phyloP scores from a whole-genome alignment of 306 rosid genomes.

The Rubus parviflorus region DNA sequence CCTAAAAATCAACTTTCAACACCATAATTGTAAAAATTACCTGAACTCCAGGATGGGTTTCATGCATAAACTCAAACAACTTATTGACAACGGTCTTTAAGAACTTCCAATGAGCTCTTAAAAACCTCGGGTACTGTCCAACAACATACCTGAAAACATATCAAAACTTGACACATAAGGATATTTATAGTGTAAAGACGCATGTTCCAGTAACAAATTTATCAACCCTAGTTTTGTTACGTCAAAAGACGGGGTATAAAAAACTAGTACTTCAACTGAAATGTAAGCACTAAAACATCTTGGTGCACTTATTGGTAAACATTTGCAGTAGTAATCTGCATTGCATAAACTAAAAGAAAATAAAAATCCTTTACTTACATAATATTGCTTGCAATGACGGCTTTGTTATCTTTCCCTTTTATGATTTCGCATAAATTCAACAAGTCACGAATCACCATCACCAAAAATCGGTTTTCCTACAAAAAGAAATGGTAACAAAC shows the following conservation, averaged over 20 bases:
- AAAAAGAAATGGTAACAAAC: slow-evolving; percentile 29
- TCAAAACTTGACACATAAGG: neutral
- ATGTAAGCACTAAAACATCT: neutral
- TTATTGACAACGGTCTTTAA: slow-evolving; percentile 92
- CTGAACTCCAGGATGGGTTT: slow-evolving; percentile 99
- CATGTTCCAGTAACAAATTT: neutral
- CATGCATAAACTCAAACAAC: slow-evolving; percentile 98
- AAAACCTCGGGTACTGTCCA: slow-evolving; percentile 94
- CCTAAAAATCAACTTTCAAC: neutral
- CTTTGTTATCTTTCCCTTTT: slow-evolving; percentile 97
- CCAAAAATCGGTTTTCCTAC: slow-evolving; percentile 99
- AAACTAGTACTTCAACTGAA: neutral
- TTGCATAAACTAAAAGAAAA: neutral
- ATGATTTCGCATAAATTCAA: slow-evolving; percentile 92
- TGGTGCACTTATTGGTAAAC: neutral
- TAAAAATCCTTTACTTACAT: slow-evolving; percentile 50
- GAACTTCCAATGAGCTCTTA: slow-evolving; percentile 98
- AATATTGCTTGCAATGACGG: slow-evolving; percentile 97
- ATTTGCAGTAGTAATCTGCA: neutral
- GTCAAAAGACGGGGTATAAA: no score
- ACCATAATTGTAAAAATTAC: slow-evolving; percentile 36
- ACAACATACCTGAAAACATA: slow-evolving; percentile 81
- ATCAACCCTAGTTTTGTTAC: no score
- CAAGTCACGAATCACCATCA: slow-evolving; percentile 97
- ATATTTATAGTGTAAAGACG: neutral